phyloP scores from a whole-genome alignment of 1,139 yeast genomes.

The Barnettozyma hawaiiensis region DNA sequence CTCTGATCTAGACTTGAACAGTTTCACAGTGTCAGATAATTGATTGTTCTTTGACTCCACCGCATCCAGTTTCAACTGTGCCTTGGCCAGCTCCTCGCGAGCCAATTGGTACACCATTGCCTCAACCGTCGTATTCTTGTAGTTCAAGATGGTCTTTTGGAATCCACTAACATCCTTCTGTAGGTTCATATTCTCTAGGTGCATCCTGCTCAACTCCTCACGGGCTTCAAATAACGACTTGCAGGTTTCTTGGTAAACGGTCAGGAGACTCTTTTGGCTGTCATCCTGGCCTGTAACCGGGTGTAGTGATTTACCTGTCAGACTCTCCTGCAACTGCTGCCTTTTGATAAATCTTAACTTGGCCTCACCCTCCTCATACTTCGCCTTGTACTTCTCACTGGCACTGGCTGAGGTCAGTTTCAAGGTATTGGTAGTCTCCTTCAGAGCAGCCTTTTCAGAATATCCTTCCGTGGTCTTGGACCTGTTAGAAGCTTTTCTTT shows the following conservation, averaged over 20 bases:
- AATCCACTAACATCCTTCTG: constrained; percentile 33
- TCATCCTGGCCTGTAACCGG: neutral
- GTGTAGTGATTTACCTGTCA: neutral
- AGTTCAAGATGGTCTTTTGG: constrained; percentile 19
- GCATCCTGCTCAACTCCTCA: constrained; percentile 44
- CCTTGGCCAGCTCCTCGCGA: constrained; percentile 26
- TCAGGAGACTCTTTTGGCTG: constrained; percentile 41
- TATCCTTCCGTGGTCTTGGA: constrained; percentile 27
- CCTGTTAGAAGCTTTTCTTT: constrained; percentile 30
- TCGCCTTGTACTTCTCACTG: constrained; percentile 28
- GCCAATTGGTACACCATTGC: constrained; percentile 20
- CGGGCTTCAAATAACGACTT: constrained; percentile 44
- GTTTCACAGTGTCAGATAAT: constrained; percentile 45
- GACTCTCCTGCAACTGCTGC: constrained; percentile 29
- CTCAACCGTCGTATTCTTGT: constrained; percentile 18
- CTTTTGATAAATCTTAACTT: constrained; percentile 40
- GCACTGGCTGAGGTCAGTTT: constrained; percentile 27
- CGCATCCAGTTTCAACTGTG: constrained; percentile 48
- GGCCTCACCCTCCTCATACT: constrained; percentile 39
- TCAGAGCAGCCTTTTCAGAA: constrained; percentile 27
- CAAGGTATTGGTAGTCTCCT: constrained; percentile 23
- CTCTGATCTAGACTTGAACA: constrained; percentile 70
- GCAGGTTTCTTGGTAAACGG: constrained; percentile 52
- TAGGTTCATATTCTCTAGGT: constrained; percentile 46
- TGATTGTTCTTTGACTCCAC: constrained; percentile 47